Conservation (phyloP, 345 rosid genomes). For the Hibiscus trionum region DNA sequence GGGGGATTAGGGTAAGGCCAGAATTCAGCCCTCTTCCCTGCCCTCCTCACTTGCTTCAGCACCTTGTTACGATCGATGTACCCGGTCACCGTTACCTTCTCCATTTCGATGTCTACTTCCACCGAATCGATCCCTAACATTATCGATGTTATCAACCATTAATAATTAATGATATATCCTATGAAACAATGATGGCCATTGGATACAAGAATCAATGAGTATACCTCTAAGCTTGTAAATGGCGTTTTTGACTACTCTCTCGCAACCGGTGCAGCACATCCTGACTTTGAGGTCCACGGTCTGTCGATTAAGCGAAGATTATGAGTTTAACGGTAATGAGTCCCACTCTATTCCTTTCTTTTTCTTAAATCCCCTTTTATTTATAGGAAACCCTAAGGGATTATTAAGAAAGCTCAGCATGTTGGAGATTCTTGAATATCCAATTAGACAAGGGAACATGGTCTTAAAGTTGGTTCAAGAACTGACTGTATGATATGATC, state of each 20-base stretch:
- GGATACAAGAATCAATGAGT: background rate
- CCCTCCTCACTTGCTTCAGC: conserved; percentile 69
- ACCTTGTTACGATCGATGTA: conserved; percentile 87
- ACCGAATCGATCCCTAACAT: conserved; percentile 62
- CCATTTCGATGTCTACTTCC: conserved; percentile 60
- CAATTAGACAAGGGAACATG: too few species aligned
- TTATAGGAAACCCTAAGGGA: too few species aligned
- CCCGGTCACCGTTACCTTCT: conserved; percentile 73
- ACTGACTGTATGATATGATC: too few species aligned
- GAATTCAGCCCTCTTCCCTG: conserved; percentile 89
- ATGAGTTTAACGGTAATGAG: background rate
- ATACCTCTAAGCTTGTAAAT: conserved; percentile 79
- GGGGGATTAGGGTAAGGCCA: conserved; percentile 91
- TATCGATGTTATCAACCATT: background rate
- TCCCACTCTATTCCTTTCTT: too few species aligned
- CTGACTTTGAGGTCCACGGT: conserved; percentile 91
- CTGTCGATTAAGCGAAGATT: conserved; percentile 20
- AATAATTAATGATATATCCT: too few species aligned
- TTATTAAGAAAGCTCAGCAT: too few species aligned
- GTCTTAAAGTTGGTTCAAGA: too few species aligned
- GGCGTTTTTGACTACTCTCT: conserved; percentile 77
- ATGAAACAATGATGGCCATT: background rate
- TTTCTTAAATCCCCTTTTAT: too few species aligned
- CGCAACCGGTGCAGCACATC: conserved; percentile 97
- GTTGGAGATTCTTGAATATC: too few species aligned